phyloP scores from a whole-genome alignment of 179 eudicot genomes.

The Monotropa hypopitys region DNA sequence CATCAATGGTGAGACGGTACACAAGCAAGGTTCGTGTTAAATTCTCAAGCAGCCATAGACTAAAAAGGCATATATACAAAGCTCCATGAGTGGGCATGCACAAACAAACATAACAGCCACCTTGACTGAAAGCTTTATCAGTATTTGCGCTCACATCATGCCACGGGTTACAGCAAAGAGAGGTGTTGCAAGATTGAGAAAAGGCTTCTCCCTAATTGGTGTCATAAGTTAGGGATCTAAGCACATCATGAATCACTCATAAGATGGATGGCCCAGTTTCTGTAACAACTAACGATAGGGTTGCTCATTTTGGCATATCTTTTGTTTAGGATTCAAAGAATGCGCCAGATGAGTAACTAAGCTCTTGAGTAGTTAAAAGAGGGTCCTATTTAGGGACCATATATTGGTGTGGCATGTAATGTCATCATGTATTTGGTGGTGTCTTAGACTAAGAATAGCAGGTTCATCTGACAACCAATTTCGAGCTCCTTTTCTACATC shows the following conservation, averaged over 20 bases:
- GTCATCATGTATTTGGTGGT: not conserved
- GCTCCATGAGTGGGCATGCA: not conserved
- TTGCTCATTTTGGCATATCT: not conserved
- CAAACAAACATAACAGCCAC: not conserved
- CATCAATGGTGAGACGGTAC: not conserved
- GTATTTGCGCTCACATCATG: not conserved
- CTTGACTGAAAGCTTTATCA: not conserved
- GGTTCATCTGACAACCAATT: not conserved
- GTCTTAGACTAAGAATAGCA: not conserved
- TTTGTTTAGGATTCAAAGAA: not conserved
- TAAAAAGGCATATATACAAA: not conserved
- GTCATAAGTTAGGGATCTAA: not conserved
- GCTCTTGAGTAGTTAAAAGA: not conserved
- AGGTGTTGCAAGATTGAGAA: not conserved
- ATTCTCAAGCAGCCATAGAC: not conserved
- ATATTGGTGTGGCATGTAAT: not conserved
- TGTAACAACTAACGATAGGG: not conserved
- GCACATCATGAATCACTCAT: not conserved
- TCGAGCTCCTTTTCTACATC: not conserved
- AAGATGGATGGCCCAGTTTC: not conserved
- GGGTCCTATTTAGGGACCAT: not conserved
- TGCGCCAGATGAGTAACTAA: not conserved
- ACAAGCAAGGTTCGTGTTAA: not conserved
- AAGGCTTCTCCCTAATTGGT: not conserved
- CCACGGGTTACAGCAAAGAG: not conserved